Conservation (phyloP, 768 basidiomycete genomes). For the Hydnum rufescens region DNA sequence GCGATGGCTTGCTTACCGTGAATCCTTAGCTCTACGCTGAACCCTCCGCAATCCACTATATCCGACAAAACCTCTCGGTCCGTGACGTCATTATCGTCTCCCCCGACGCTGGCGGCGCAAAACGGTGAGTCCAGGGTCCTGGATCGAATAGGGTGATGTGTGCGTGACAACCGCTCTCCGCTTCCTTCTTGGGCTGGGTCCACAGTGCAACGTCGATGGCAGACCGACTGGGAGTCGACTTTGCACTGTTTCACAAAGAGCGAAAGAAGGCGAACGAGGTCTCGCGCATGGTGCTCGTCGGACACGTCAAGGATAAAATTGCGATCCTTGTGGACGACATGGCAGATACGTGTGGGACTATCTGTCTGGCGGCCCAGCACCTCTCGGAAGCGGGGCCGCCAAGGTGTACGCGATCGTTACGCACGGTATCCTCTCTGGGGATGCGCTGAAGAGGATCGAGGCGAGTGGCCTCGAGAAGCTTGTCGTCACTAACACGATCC, state of each 20-base stretch:
- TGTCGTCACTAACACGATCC: slow-evolving; percentile 96
- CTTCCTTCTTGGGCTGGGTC: background rate
- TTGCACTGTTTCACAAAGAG: slow-evolving; percentile 98
- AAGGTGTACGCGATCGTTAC: slow-evolving; percentile 86
- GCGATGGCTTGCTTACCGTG: background rate
- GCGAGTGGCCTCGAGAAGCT: slow-evolving; percentile 71
- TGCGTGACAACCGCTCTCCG: background rate
- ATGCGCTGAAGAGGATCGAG: slow-evolving; percentile 56
- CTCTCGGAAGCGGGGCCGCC: slow-evolving; percentile 72
- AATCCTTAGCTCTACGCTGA: slow-evolving; percentile 67
- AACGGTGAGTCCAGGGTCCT: slow-evolving; percentile 47
- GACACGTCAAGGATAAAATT: slow-evolving; percentile 76
- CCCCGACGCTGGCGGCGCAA: slow-evolving; percentile 96
- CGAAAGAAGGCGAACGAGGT: slow-evolving; percentile 92
- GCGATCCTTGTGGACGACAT: slow-evolving; percentile 98
- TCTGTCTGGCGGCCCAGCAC: slow-evolving; percentile 78
- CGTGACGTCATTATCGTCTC: slow-evolving; percentile 84
- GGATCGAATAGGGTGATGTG: background rate
- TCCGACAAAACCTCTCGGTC: slow-evolving; percentile 76
- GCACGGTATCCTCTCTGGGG: slow-evolving; percentile 86
- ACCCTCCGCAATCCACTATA: slow-evolving; percentile 85
- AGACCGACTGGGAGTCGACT: slow-evolving; percentile 87
- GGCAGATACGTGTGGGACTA: slow-evolving; percentile 91
- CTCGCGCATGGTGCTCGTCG: slow-evolving; percentile 88
- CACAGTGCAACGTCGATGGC: slow-evolving; percentile 89